These are phyloP conservation scores for Neoboletus magnificus DNA, from an alignment of 768 basidiomycete species.

Conservation along the genomic window DNA sequence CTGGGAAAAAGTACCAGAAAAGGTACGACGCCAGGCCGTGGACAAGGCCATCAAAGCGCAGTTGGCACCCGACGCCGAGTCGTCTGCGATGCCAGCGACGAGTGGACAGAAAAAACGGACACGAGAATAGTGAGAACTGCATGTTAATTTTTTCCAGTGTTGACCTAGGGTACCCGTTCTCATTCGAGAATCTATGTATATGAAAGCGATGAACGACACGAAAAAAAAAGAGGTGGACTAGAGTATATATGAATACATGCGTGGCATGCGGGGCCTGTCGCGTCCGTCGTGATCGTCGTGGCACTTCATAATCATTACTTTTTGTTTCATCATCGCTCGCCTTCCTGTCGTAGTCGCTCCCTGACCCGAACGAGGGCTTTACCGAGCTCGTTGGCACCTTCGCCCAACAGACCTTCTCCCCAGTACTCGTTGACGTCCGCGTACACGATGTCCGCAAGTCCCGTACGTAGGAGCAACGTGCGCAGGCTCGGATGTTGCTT, in stretches of 20 bases:
- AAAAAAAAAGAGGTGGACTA: neutral
- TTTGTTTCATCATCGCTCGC: constrained; percentile 9
- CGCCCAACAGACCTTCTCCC: constrained; percentile 53
- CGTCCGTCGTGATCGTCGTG: neutral
- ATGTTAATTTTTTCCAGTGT: neutral
- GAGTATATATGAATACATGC: neutral
- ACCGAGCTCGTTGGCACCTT: constrained; percentile 64
- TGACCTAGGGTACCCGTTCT: too few relatives aligned
- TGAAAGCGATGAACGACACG: constrained; percentile 1
- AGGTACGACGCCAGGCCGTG: constrained; percentile 60
- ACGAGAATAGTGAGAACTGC: constrained; percentile 2
- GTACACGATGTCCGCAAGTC: constrained; percentile 48
- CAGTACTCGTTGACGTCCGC: constrained; percentile 61
- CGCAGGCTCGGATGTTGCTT: constrained; percentile 64
- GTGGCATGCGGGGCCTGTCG: neutral
- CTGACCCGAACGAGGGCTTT: constrained; percentile 55
- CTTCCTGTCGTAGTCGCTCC: constrained; percentile 39
- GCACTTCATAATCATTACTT: neutral
- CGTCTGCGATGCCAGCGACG: neutral
- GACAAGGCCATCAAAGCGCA: constrained; percentile 35
- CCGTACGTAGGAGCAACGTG: constrained; percentile 51
- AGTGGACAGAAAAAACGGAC: constrained; percentile 17
- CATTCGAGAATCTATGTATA: neutral
- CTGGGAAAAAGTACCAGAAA: constrained; percentile 79
- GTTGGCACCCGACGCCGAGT: neutral